A percentile compares a stretch with the other conserved stretches of the same genome.
These are phyloP conservation scores for Bacidia rubella DNA, from an alignment of 495 filamentous ascomycete species.

Conservation along the genomic window DNA sequence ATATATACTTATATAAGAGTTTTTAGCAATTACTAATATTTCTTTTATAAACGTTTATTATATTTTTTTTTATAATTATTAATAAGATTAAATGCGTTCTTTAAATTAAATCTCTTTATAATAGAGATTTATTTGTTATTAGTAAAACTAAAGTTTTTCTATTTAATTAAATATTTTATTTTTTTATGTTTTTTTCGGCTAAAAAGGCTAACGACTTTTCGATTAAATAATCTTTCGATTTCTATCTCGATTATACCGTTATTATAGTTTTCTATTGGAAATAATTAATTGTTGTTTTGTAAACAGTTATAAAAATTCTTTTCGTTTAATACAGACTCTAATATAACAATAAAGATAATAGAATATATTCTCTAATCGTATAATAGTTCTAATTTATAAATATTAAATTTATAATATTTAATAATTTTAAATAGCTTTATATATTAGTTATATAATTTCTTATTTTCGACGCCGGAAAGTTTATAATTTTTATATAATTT, in stretches of 20 bases:
- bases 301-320: neutral
- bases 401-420: neutral
- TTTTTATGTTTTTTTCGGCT: neutral
- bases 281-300: neutral
- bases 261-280: neutral
- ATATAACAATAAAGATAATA: neutral
- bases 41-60: neutral
- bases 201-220: neutral
- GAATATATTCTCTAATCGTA: neutral
- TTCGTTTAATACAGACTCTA: neutral
- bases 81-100: neutral
- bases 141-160: neutral
- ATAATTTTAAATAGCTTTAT: neutral
- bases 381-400: neutral
- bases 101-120: neutral
- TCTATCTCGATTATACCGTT: neutral
- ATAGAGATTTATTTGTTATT: constrained; percentile 2
- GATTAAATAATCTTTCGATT: neutral
- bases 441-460: neutral
- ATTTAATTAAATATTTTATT: constrained; percentile 1
- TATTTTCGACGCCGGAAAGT: neutral
- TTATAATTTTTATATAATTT: neutral
- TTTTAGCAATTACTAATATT: neutral
- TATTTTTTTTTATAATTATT: neutral
- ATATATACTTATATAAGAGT: neutral